phyloP scores from a whole-genome alignment of 1,284 basidiomycete genomes.

The Entoloma clypeatum region DNA sequence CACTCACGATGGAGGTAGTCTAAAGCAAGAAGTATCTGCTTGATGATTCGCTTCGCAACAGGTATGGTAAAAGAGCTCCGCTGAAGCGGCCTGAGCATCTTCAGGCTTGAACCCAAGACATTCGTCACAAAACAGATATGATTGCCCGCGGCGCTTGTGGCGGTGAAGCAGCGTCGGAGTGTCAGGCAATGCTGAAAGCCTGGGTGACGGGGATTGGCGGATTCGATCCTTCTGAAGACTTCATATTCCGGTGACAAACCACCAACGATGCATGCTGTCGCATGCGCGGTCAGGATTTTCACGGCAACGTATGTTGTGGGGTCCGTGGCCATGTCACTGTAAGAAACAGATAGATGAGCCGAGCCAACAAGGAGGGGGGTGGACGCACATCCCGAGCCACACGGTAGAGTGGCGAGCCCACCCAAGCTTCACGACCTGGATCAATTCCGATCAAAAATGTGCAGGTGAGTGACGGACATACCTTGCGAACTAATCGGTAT shows the following conservation, averaged over 20 bases:
- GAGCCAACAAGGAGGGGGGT: too few species aligned
- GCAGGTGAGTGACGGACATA: too few species aligned
- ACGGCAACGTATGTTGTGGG: slow-evolving; percentile 10
- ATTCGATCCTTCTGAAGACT: slow-evolving; percentile 1
- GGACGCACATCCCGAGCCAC: too few species aligned
- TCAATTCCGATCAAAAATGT: too few species aligned
- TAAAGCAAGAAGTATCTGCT: slow-evolving; percentile 25
- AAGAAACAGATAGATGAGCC: not conserved
- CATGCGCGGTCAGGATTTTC: slow-evolving; percentile 12
- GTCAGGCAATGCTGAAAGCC: slow-evolving; percentile 12
- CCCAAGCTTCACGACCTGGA: too few species aligned
- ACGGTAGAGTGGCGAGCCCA: too few species aligned
- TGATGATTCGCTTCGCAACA: slow-evolving; percentile 20
- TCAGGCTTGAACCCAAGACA: slow-evolving; percentile 7
- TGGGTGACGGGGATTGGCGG: slow-evolving; percentile 10
- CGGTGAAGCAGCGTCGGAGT: slow-evolving; percentile 6
- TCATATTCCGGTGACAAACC: slow-evolving; percentile 5
- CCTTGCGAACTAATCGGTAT: too few species aligned
- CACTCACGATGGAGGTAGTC: slow-evolving; percentile 25
- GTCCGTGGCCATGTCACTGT: not conserved
- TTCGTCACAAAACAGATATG: slow-evolving; percentile 12
- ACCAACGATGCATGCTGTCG: slow-evolving; percentile 8
- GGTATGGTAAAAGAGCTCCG: slow-evolving; percentile 10
- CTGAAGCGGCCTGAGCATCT: slow-evolving; percentile 2
- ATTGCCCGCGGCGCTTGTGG: slow-evolving; percentile 4